phyloP scores from a whole-genome alignment of 768 basidiomycete genomes.

The Hericium alpestre region DNA sequence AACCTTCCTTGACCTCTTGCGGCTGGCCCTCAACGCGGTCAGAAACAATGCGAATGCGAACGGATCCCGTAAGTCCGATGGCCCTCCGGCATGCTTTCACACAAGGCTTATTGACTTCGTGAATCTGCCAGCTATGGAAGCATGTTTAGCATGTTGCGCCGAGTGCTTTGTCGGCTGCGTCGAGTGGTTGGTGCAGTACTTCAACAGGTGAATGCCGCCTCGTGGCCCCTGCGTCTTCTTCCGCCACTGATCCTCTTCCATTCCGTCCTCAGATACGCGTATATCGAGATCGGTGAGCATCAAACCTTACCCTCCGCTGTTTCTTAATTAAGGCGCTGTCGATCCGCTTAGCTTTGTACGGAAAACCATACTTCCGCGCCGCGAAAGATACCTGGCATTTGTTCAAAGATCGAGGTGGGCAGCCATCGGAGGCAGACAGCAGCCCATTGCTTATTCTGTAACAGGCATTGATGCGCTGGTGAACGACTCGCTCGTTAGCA shows the following conservation, averaged over 20 bases:
- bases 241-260: neutral
- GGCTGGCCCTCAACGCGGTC: constrained; percentile 48
- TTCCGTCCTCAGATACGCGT: constrained; percentile 45
- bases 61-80: constrained; percentile 46
- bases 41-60: constrained; percentile 50
- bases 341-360: constrained; percentile 52
- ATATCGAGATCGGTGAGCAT: constrained; percentile 64
- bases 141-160: constrained; percentile 69
- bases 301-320: neutral
- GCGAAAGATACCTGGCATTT: constrained; percentile 79
- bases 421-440: neutral
- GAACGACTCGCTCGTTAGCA: constrained; percentile 74
- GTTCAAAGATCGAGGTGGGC: constrained; percentile 54
- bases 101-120: neutral
- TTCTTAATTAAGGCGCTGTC: neutral
- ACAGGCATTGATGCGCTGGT: constrained; percentile 61
- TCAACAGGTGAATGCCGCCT: constrained; percentile 46
- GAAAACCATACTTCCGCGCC: constrained; percentile 70
- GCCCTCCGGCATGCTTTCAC: neutral
- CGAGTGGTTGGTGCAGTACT: constrained; percentile 60
- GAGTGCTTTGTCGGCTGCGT: constrained; percentile 69
- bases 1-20: constrained; percentile 61
- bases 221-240: neutral
- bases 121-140: constrained; percentile 45
- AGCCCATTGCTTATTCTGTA: neutral